phyloP scores from a whole-genome alignment of 106 monocot genomes.

The Xerophyta viscosa region DNA sequence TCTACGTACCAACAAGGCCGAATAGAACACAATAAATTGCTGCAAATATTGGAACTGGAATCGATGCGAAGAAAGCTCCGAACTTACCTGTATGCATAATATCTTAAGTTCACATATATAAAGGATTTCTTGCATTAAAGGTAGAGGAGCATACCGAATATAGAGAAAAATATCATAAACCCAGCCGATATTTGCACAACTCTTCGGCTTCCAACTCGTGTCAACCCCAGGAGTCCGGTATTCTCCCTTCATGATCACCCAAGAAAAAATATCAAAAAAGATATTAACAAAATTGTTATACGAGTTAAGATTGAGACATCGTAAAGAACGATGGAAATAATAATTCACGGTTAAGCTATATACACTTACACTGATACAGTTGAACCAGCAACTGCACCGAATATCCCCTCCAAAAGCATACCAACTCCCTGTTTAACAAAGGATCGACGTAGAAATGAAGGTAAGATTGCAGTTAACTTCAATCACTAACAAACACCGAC shows the following conservation, averaged over 20 bases:
- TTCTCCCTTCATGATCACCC: constrained; percentile 91
- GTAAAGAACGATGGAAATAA: no score
- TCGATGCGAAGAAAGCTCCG: constrained; percentile 87
- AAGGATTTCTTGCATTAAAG: neutral
- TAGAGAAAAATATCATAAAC: constrained; percentile 92
- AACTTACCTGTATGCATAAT: constrained; percentile 54
- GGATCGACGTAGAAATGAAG: neutral
- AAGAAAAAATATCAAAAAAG: no score
- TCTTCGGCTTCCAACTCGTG: constrained; percentile 68
- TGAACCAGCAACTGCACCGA: constrained; percentile 61
- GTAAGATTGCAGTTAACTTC: no score
- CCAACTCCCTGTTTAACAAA: constrained; percentile 79
- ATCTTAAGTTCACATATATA: neutral
- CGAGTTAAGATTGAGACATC: no score
- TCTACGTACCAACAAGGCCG: constrained; percentile 70
- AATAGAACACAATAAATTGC: constrained; percentile 79
- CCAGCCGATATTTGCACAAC: constrained; percentile 72
- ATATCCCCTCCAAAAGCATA: constrained; percentile 74
- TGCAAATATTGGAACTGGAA: constrained; percentile 82
- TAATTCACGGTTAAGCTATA: no score
- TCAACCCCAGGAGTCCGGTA: constrained; percentile 73
- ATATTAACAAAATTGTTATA: no score
- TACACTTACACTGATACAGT: constrained; percentile 72
- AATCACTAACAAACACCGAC: no score
- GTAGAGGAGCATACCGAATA: constrained; percentile 44